A percentile compares a stretch with the other conserved stretches of the same genome.
phyloP scores from a whole-genome alignment of 1,139 yeast genomes.

The Zygosaccharomyces sapae region DNA sequence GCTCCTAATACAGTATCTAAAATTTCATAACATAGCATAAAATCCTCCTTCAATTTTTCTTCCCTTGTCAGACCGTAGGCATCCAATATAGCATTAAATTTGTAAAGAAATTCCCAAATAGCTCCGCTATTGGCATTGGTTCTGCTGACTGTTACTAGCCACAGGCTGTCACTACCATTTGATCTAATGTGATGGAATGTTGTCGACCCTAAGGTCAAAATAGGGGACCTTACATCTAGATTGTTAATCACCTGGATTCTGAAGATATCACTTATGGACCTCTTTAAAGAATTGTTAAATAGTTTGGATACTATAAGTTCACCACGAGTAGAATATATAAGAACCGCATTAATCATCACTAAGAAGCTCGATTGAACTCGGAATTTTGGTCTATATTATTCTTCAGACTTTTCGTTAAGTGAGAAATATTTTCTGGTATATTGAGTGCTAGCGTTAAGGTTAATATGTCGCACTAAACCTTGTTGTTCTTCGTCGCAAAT shows the following conservation, averaged over 20 bases:
- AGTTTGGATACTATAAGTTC: conserved; percentile 79
- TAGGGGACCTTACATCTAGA: conserved; percentile 65
- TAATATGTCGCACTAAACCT: neutral
- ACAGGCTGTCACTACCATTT: conserved; percentile 47
- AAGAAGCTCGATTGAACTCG: neutral
- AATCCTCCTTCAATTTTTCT: conserved; percentile 49
- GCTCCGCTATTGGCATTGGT: conserved; percentile 82
- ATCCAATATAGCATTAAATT: conserved; percentile 38
- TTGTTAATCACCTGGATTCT: conserved; percentile 81
- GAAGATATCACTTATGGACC: conserved; percentile 83
- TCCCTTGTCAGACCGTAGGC: conserved; percentile 28
- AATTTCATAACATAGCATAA: conserved; percentile 66
- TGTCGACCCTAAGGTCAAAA: conserved; percentile 86
- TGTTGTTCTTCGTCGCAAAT: neutral
- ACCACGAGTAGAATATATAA: conserved; percentile 74
- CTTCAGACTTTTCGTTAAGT: neutral
- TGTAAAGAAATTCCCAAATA: conserved; percentile 73
- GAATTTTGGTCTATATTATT: too few species aligned
- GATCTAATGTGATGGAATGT: conserved; percentile 77
- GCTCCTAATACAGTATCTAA: conserved; percentile 67
- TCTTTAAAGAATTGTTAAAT: conserved; percentile 63
- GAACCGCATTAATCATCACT: conserved; percentile 71
- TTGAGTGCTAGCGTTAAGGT: neutral
- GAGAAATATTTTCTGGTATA: neutral
- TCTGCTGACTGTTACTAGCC: conserved; percentile 84